Conservation (phyloP, 2,329 filamentous ascomycete genomes). For the Lasiodiplodia theobromae region DNA sequence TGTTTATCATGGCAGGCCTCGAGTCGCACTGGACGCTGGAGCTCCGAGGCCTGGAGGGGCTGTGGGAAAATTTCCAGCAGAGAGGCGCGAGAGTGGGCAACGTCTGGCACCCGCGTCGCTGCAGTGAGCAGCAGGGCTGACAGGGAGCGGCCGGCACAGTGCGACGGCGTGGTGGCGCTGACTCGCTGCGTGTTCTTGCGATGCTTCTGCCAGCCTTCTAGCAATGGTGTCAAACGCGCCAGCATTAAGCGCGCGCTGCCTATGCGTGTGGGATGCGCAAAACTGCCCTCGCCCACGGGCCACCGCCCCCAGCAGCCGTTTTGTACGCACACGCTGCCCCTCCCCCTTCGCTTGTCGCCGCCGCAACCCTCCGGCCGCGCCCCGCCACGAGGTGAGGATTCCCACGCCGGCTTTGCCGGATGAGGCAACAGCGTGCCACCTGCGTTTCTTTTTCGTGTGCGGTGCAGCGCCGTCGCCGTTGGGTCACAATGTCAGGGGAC, state of each 20-base stretch:
- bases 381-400: neutral
- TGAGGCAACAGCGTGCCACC: neutral
- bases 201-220: constrained; percentile 22
- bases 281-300: neutral
- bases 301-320: neutral
- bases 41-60: constrained; percentile 23
- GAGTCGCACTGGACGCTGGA: constrained; percentile 24
- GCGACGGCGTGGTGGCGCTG: constrained; percentile 12
- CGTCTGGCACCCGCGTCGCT: constrained; percentile 25
- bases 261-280: neutral
- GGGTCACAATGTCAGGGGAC: neutral
- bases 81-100: constrained; percentile 22
- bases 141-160: constrained; percentile 26
- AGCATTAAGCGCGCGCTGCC: neutral
- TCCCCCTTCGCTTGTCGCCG: neutral
- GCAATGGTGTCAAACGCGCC: constrained; percentile 6
- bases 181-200: constrained; percentile 19
- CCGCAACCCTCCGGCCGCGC: neutral
- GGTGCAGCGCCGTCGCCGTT: neutral
- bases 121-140: constrained; percentile 27
- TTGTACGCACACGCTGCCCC: neutral
- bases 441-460: neutral
- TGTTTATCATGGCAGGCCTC: constrained; percentile 27
- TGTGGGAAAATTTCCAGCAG: constrained; percentile 17
- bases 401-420: neutral